These are phyloP conservation scores for Artemisia argyi DNA, from an alignment of 129 eudicot species.

Conservation along the genomic window DNA sequence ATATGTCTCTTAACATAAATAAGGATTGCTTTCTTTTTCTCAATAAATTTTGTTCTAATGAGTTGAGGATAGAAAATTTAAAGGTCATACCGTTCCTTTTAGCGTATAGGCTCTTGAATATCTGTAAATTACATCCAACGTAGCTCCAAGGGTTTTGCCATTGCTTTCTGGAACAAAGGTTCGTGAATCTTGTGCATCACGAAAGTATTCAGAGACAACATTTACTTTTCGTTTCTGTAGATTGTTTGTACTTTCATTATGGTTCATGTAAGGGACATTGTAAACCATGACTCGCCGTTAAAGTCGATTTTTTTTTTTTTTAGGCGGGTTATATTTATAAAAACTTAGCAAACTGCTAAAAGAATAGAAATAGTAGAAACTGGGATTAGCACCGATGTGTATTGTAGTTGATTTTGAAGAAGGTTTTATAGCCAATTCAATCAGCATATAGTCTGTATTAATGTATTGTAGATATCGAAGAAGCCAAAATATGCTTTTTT, in stretches of 20 bases:
- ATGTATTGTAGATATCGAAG: no score
- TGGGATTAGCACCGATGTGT: no score
- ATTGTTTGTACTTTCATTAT: not conserved
- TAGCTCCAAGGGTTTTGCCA: conserved; percentile 14
- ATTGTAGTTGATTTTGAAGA: not conserved
- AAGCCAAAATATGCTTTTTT: no score
- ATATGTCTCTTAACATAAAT: no score
- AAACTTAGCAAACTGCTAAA: no score
- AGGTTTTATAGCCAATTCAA: not conserved
- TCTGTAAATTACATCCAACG: conserved; percentile 25
- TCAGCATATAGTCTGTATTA: no score
- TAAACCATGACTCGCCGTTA: not conserved
- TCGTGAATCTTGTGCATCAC: not conserved
- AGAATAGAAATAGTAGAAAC: no score
- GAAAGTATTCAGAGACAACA: conserved; percentile 17
- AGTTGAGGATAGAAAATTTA: not conserved
- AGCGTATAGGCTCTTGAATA: conserved; percentile 36
- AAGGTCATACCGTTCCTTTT: conserved; percentile 34
- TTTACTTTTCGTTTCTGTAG: not conserved
- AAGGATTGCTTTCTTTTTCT: no score
- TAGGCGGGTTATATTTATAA: no score
- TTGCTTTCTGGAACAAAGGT: not conserved
- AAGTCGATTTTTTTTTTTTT: no score
- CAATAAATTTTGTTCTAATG: no score
- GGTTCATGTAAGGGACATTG: not conserved